Evolutionary conservation across 768 basidiomycete species (phyloP), one percentile per base, ranked within the genome.

Genomic region (Rhodotorula diobovata): DNA sequence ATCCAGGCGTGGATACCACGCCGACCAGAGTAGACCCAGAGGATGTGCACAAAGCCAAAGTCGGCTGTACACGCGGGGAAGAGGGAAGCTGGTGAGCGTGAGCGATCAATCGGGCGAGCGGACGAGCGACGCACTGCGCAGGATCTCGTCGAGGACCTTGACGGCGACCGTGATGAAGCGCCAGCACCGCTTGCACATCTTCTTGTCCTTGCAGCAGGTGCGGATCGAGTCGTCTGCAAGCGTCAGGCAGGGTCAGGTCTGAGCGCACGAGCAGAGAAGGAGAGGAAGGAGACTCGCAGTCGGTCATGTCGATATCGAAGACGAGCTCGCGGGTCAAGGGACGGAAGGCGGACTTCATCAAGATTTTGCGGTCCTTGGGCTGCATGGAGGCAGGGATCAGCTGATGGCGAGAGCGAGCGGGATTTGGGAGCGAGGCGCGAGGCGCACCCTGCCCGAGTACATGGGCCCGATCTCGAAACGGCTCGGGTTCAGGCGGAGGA

Each of bases 241-340:
- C 28, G 34, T 28, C 11, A 11, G 30, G 12, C 43, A n/a, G n/a
- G 2, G 20, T 30, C 11, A 23, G 23, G 23, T 25, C 18, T 37
- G 28, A 7, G 39, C 16, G 51, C 51, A 5, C 56, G 45, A 23
- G 21, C 41, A 0, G 50, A 11, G 8, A 61, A 7, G 45, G 21
- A 11, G 32, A 39, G 28, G 18, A 28, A 55, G 32, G 25, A n/a
- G 23, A 54, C 68, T 43, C 14, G 70, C 73, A 99, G 81, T 99
- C 96, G 25, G 96, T 95, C 96, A 99, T 97, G 81, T 99, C 96
- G 79, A 99, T 97, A 86, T 99, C 96, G 79, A 99, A 96, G 1
- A 98, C 95, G 54, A 99, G 88, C 80, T 98, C 96, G 68, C 96
- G 89, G 73, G 87, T 85, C 45, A 86, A 79, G 0, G 96, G 93